Base-by-base conservation (phyloP, 2,329 filamentous ascomycete species). In the Penicillium freii region DNA sequence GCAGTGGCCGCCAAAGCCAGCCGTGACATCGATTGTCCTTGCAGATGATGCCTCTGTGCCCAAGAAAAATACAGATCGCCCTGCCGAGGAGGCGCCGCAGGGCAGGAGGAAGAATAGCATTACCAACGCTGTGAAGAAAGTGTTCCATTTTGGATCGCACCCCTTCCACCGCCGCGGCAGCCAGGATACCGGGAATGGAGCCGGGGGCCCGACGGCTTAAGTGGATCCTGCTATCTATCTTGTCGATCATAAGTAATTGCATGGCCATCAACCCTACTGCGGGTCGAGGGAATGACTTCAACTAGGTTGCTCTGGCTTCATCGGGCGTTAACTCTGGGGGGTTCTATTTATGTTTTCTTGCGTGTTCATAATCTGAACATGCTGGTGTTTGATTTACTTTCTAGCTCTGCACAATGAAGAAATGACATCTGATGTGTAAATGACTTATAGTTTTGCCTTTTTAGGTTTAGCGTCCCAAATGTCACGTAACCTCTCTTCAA, bases 1-100 rank as follows among this genome's bases (percentile, higher is more conserved):
- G 17, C 91, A 96, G 73, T 97, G 93, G 93, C 92, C 93, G 5
- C 91, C 90, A 1, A 85, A 84, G 64, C 73, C 81, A 0, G 77
- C 77, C 3, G 59, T 60, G 11, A 62, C 67, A 10, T 68, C 63
- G 8, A 67, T 73, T 48, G 70, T 72, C 23, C 66, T 73, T 15
- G 64, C 61, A 5, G 68, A 73, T 29, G 63, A 69, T 36, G 65
- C 69, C 2, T 63, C 65, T 5, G 62, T 72, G 15, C 65, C 60
- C 6, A 69, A 62, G 56, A 62, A 59, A 36, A 47, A 11, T 21
- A 42, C 47, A 3, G 61, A 61, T 23, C 43, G 39, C n/a, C 23
- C 61, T 11, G 49, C 45, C 11, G 53, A 60, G 33, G 54, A 34
- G 11, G 44, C 69, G 2, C 61, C 65, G 2, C 66, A 68, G 51